phyloP scores from a whole-genome alignment of 371 early-diverging fungal species.

The Enterocytospora artemiae region DNA sequence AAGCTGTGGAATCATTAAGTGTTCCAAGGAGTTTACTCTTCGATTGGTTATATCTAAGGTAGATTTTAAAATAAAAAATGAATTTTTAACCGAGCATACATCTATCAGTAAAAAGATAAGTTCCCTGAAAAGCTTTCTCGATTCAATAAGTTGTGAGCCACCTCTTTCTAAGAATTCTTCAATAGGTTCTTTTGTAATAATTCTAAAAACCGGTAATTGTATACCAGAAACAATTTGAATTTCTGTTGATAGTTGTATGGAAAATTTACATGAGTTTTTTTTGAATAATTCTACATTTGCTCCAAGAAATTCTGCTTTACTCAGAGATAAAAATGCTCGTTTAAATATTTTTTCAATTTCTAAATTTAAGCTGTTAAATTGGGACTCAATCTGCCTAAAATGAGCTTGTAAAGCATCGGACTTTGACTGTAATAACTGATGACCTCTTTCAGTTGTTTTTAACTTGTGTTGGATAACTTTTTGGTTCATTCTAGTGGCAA shows the following conservation, averaged over 20 bases:
- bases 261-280: slow-evolving; percentile 38
- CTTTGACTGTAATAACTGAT: slow-evolving; percentile 65
- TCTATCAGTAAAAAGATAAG: slow-evolving; percentile 83
- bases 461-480: slow-evolving; percentile 79
- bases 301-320: slow-evolving; percentile 86
- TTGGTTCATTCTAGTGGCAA: slow-evolving; percentile 67
- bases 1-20: slow-evolving; percentile 87
- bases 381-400: slow-evolving; percentile 78
- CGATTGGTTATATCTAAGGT: slow-evolving; percentile 95
- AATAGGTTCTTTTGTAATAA: slow-evolving; percentile 13
- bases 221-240: slow-evolving; percentile 46
- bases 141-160: slow-evolving; percentile 83
- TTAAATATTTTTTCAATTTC: slow-evolving; percentile 91
- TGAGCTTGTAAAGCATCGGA: slow-evolving; percentile 86
- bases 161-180: slow-evolving; percentile 82
- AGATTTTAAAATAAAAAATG: slow-evolving; percentile 87
- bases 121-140: slow-evolving; percentile 78
- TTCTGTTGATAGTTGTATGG: slow-evolving; percentile 22
- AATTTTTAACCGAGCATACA: slow-evolving; percentile 72
- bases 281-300: slow-evolving; percentile 68
- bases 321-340: slow-evolving; percentile 83
- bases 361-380: slow-evolving; percentile 69
- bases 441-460: slow-evolving; percentile 93
- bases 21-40: slow-evolving; percentile 95
- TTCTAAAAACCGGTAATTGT: slow-evolving; percentile 28